These are phyloP conservation scores for Oleoguttula mirabilis DNA, from an alignment of 495 filamentous ascomycete species.

Conservation along the genomic window DNA sequence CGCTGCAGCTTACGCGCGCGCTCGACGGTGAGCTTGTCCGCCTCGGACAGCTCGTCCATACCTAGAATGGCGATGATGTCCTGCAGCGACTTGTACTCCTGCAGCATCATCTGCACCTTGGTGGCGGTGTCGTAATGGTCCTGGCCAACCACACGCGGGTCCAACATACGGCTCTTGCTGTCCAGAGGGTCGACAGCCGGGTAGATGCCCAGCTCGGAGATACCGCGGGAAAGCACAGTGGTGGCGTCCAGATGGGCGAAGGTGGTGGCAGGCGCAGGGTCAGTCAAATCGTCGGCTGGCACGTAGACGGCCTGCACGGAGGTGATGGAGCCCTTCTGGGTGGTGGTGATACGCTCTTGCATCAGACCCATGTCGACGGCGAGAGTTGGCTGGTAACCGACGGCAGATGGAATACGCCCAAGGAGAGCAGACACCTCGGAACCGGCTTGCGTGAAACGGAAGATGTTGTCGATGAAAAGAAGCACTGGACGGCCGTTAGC, in stretches of 20 bases:
- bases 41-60: slow-evolving; percentile 99
- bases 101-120: slow-evolving; percentile 94
- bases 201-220: slow-evolving; percentile 99
- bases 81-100: slow-evolving; percentile 99
- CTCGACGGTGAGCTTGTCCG: slow-evolving; percentile 99
- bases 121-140: slow-evolving; percentile 95
- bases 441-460: slow-evolving; percentile 96
- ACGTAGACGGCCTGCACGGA: slow-evolving; percentile 99
- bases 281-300: slow-evolving; percentile 99
- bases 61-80: slow-evolving; percentile 99
- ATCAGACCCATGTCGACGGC: slow-evolving; percentile 99
- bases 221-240: slow-evolving; percentile 99
- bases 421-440: slow-evolving; percentile 99
- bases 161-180: slow-evolving; percentile 99
- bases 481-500: slow-evolving; percentile 55
- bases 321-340: slow-evolving; percentile 97
- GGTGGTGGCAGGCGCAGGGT: slow-evolving; percentile 97
- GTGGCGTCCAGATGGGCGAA: slow-evolving; percentile 99
- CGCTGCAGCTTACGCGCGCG: slow-evolving; percentile 98
- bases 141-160: slow-evolving; percentile 93
- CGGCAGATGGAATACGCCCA: slow-evolving; percentile 98
- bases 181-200: slow-evolving; percentile 98
- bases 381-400: slow-evolving; percentile 99
- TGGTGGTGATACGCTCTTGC: slow-evolving; percentile 99
- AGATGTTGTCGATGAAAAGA: slow-evolving; percentile 99